phyloP scores from a whole-genome alignment of 2,329 filamentous ascomycete species.

The Talaromyces atroroseus region DNA sequence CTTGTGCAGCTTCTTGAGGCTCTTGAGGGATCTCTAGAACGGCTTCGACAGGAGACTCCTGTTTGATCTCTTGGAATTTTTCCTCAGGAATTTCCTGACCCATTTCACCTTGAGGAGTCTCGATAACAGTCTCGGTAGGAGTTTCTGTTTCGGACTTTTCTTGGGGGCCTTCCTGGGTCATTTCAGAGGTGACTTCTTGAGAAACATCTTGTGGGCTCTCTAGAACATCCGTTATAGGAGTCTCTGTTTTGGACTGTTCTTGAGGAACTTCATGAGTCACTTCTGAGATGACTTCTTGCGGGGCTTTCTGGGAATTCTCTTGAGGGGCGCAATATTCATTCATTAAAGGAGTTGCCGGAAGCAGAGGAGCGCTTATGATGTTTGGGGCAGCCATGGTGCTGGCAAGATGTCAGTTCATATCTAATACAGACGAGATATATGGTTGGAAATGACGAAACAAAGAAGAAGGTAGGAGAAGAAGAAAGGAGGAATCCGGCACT shows the following conservation, averaged over 20 bases:
- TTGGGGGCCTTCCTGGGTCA: neutral
- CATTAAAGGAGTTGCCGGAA: slow-evolving; percentile 2
- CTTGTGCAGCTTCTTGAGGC: neutral
- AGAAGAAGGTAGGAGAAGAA: neutral
- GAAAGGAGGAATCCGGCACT: neutral
- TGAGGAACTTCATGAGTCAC: neutral
- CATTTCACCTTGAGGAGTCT: neutral
- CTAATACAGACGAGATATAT: neutral
- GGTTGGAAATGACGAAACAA: neutral
- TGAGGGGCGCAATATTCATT: slow-evolving; percentile 1
- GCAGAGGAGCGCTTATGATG: slow-evolving; percentile 3
- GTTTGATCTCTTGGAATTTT: neutral
- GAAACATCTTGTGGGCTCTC: neutral
- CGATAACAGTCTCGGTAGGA: neutral
- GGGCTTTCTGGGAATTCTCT: neutral
- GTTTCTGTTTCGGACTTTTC: neutral
- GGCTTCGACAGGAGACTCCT: neutral
- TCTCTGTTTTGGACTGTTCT: neutral
- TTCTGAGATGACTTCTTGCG: neutral
- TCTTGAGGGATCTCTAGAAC: neutral
- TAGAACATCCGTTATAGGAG: neutral
- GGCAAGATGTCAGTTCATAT: neutral
- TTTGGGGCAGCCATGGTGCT: slow-evolving; percentile 9
- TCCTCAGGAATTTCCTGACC: neutral
- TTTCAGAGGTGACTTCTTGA: no score